Percentiles rank a stretch among this genome's conserved stretches.
Evolutionary conservation across 2,329 filamentous ascomycete genomes (phyloP).

Genomic region (Fonsecaea monophora): DNA sequence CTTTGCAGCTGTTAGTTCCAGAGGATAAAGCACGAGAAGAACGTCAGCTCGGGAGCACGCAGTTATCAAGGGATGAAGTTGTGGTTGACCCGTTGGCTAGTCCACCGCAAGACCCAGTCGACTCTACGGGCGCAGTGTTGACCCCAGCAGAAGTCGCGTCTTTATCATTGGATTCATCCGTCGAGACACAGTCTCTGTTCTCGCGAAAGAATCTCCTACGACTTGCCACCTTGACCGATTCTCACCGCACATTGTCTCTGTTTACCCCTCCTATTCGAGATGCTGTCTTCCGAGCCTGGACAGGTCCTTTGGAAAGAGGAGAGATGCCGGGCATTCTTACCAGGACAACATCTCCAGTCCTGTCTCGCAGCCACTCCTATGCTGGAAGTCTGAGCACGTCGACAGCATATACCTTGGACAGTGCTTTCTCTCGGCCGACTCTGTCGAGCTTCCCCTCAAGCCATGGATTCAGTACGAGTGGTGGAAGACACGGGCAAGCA

Average conservation of each 20-base stretch:
- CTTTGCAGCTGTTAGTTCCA: constrained; percentile 85
- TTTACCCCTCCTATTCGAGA: constrained; percentile 91
- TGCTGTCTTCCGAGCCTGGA: constrained; percentile 91
- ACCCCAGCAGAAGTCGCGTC: constrained; percentile 77
- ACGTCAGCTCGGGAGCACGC: constrained; percentile 59
- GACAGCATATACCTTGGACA: constrained; percentile 76
- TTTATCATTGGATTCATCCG: constrained; percentile 76
- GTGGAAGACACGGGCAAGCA: constrained; percentile 53
- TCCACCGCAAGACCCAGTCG: constrained; percentile 80
- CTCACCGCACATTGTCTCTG: constrained; percentile 86
- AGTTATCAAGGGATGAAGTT: constrained; percentile 63
- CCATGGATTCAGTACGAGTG: constrained; percentile 50
- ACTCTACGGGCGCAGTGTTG: constrained; percentile 77
- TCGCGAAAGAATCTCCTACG: constrained; percentile 92
- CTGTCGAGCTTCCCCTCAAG: constrained; percentile 45
- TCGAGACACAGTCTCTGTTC: constrained; percentile 86
- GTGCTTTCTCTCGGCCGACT: constrained; percentile 67
- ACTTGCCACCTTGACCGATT: constrained; percentile 81
- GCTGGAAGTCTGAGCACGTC: constrained; percentile 55
- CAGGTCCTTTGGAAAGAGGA: constrained; percentile 73
- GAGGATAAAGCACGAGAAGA: constrained; percentile 76
- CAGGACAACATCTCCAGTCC: constrained; percentile 53
- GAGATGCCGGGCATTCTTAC: constrained; percentile 56
- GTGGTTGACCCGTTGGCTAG: constrained; percentile 81
- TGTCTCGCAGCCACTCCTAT: constrained; percentile 70